These are phyloP conservation scores for Babesia gibsoni DNA, from an alignment of 169 alveolate species.

Conservation along the genomic window DNA sequence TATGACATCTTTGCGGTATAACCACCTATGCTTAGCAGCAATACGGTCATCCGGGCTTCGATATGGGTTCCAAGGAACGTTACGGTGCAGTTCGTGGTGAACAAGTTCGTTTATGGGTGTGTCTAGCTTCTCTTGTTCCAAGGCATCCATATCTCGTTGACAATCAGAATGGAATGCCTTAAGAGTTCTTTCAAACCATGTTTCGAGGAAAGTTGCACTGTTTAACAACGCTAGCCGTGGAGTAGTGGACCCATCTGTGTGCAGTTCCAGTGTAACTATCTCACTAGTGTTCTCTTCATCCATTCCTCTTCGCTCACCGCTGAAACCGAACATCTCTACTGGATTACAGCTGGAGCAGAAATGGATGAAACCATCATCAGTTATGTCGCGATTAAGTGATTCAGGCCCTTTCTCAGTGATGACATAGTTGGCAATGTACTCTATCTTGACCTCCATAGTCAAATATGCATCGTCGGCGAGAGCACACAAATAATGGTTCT, in stretches of 20 bases:
- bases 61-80: slow-evolving; percentile 86
- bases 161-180: slow-evolving; percentile 71
- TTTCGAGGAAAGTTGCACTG: slow-evolving; percentile 69
- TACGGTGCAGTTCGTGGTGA: slow-evolving; percentile 75
- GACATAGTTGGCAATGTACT: slow-evolving; percentile 76
- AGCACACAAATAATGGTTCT: slow-evolving; percentile 79
- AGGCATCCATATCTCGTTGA: slow-evolving; percentile 65
- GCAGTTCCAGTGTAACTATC: slow-evolving; percentile 80
- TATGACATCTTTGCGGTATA: slow-evolving; percentile 76
- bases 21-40: slow-evolving; percentile 69
- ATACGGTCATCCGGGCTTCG: slow-evolving; percentile 68
- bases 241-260: slow-evolving; percentile 83
- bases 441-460: slow-evolving; percentile 82
- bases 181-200: slow-evolving; percentile 69
- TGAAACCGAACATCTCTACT: slow-evolving; percentile 75
- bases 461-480: slow-evolving; percentile 74
- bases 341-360: slow-evolving; percentile 78
- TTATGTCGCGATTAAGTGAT: slow-evolving; percentile 79
- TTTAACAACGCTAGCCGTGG: slow-evolving; percentile 78
- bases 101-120: slow-evolving; percentile 66
- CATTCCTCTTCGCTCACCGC: slow-evolving; percentile 81
- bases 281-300: slow-evolving; percentile 78
- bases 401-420: slow-evolving; percentile 82
- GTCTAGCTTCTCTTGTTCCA: slow-evolving; percentile 57
- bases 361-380: slow-evolving; percentile 80